Evolutionary conservation across 495 filamentous ascomycete species (phyloP).

Genomic region (Darksidea phi): DNA sequence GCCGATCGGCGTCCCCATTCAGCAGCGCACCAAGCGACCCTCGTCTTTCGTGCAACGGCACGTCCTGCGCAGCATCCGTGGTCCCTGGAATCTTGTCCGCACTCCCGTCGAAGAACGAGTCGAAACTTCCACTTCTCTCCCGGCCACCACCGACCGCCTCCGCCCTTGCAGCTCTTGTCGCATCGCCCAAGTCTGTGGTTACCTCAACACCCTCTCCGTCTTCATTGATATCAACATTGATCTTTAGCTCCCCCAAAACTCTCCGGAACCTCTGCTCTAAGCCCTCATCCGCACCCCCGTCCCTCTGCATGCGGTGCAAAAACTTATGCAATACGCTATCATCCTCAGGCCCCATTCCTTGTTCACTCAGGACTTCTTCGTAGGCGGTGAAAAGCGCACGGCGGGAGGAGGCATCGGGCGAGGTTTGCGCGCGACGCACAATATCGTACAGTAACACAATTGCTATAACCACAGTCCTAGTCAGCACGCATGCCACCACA

Average conservation of each 20-base stretch:
- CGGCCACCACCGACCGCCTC: slow-evolving; percentile 18
- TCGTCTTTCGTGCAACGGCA: slow-evolving; percentile 37
- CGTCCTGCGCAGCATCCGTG: slow-evolving; percentile 14
- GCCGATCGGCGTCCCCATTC: slow-evolving; percentile 41
- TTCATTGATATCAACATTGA: slow-evolving; percentile 62
- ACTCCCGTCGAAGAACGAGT: slow-evolving; percentile 53
- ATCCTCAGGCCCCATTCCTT: slow-evolving; percentile 67
- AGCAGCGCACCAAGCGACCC: slow-evolving; percentile 46
- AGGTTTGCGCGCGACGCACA: slow-evolving; percentile 66
- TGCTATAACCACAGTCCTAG: slow-evolving; percentile 52
- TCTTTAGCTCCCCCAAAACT: slow-evolving; percentile 62
- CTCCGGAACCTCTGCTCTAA: slow-evolving; percentile 67
- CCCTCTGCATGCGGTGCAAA: slow-evolving; percentile 66
- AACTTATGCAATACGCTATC: slow-evolving; percentile 74
- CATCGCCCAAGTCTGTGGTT: slow-evolving; percentile 35
- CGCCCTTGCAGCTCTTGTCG: neutral
- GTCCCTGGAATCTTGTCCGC: slow-evolving; percentile 20
- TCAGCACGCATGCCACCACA: neutral
- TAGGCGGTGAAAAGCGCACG: slow-evolving; percentile 74
- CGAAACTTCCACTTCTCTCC: slow-evolving; percentile 57
- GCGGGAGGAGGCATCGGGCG: slow-evolving; percentile 64
- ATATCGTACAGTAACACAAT: slow-evolving; percentile 76
- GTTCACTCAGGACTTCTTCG: slow-evolving; percentile 64
- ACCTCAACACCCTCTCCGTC: slow-evolving; percentile 44
- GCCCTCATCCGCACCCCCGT: slow-evolving; percentile 39